Conservation (phyloP, 352 stramenopile species). For the Phytophthora meadii region DNA sequence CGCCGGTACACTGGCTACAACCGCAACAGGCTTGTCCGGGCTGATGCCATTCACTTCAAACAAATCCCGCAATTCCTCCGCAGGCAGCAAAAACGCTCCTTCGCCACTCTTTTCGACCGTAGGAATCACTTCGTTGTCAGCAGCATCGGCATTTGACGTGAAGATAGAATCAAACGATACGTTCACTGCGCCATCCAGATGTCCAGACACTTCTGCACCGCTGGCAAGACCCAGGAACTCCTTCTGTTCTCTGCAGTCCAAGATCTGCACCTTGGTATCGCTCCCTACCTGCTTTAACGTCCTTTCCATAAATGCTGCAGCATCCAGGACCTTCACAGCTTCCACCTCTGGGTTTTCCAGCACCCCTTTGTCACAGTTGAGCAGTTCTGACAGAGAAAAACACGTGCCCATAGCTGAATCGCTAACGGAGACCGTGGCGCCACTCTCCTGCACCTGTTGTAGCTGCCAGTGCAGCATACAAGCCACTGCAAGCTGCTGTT, state of each 20-base stretch:
- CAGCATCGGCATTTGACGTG: constrained; percentile 19
- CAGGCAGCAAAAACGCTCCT: constrained; percentile 41
- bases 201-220: constrained; percentile 53
- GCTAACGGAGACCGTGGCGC: constrained; percentile 30
- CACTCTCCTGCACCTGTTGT: constrained; percentile 25
- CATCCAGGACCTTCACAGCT: constrained; percentile 31
- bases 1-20: constrained; percentile 49
- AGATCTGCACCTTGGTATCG: constrained; percentile 40
- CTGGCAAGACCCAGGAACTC: constrained; percentile 59
- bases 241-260: constrained; percentile 58
- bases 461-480: constrained; percentile 63
- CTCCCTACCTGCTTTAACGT: constrained; percentile 37
- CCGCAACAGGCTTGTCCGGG: constrained; percentile 43
- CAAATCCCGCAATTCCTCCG: constrained; percentile 45
- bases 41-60: constrained; percentile 54
- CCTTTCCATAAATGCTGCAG: constrained; percentile 34
- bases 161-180: constrained; percentile 65
- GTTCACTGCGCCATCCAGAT: constrained; percentile 57
- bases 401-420: constrained; percentile 37
- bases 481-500: constrained; percentile 58
- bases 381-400: constrained; percentile 46
- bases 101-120: constrained; percentile 31
- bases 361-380: constrained; percentile 46
- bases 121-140: constrained; percentile 33
- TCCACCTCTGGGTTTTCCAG: constrained; percentile 31